phyloP scores from a whole-genome alignment of 2,329 filamentous ascomycete species.

The Cladosporium sp. region DNA sequence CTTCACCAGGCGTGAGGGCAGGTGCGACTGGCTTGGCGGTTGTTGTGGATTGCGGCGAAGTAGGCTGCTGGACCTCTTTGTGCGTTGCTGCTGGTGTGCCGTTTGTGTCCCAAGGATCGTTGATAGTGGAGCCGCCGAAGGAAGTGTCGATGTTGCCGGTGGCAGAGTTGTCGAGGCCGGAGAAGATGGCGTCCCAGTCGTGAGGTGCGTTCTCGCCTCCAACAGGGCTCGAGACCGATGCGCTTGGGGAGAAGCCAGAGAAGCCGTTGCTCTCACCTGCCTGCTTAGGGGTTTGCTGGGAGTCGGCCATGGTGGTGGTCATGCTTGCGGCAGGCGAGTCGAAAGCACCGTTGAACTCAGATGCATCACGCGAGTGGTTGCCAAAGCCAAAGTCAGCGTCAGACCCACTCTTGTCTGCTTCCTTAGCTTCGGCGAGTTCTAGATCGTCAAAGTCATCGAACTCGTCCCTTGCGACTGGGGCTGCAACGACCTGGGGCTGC shows the following conservation, averaged over 20 bases:
- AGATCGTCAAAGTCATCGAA: constrained; percentile 78
- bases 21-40: constrained; percentile 33
- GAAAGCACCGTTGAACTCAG: constrained; percentile 81
- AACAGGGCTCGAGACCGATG: constrained; percentile 29
- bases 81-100: constrained; percentile 12
- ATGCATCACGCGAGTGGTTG: constrained; percentile 57
- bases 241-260: constrained; percentile 24
- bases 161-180: constrained; percentile 64
- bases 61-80: constrained; percentile 22
- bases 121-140: constrained; percentile 18
- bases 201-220: constrained; percentile 51
- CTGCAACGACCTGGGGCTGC: constrained; percentile 17
- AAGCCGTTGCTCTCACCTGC: constrained; percentile 29
- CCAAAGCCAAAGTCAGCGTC: constrained; percentile 70
- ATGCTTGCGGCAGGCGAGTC: constrained; percentile 62
- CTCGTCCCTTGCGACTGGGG: constrained; percentile 47
- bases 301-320: constrained; percentile 47
- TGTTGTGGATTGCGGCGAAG: constrained; percentile 15
- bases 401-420: constrained; percentile 70
- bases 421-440: constrained; percentile 80
- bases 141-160: constrained; percentile 29
- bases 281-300: constrained; percentile 32
- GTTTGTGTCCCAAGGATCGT: constrained; percentile 32
- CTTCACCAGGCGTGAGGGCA: constrained; percentile 64
- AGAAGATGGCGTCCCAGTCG: constrained; percentile 96